Percentiles rank a stretch among this genome's conserved stretches.
Conservation (phyloP, 768 basidiomycete genomes). For the Amanita inopinata region DNA sequence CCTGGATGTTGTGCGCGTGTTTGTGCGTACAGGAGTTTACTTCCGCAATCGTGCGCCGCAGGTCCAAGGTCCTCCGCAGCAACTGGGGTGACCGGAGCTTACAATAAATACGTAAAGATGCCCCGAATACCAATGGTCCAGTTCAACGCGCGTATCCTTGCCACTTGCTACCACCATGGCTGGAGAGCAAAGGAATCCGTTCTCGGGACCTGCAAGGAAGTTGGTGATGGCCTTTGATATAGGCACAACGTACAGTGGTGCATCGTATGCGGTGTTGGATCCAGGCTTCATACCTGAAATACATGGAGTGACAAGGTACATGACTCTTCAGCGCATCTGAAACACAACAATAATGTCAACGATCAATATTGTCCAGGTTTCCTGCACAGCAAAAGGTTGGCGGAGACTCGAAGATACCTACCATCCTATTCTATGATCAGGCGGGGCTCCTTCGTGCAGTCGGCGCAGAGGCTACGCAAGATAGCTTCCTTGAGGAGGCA, state of each 20-base stretch:
- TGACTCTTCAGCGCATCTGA: background rate
- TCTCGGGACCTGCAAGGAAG: background rate
- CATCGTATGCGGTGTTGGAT: conserved; percentile 11
- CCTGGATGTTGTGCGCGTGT: too few species aligned
- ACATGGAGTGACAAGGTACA: conserved; percentile 15
- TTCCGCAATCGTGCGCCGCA: too few species aligned
- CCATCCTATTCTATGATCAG: conserved; percentile 36
- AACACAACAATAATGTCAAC: background rate
- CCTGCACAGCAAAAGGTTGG: conserved; percentile 15
- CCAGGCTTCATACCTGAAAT: conserved; percentile 15
- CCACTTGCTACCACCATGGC: background rate
- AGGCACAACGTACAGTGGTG: conserved; percentile 1
- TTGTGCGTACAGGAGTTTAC: too few species aligned
- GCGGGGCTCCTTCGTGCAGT: conserved; percentile 28
- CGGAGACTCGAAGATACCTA: conserved; percentile 38
- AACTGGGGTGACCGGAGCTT: too few species aligned
- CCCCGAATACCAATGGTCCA: too few species aligned
- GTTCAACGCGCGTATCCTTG: too few species aligned
- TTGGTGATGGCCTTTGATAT: conserved; percentile 4
- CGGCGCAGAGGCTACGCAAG: conserved; percentile 36
- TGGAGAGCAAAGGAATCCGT: background rate
- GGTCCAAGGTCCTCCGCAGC: too few species aligned
- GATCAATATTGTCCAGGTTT: conserved; percentile 6
- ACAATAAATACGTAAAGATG: too few species aligned
- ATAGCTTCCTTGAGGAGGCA: too few species aligned